Evolutionary conservation across 768 basidiomycete species (phyloP).

Genomic region (Pisolithus tinctorius): DNA sequence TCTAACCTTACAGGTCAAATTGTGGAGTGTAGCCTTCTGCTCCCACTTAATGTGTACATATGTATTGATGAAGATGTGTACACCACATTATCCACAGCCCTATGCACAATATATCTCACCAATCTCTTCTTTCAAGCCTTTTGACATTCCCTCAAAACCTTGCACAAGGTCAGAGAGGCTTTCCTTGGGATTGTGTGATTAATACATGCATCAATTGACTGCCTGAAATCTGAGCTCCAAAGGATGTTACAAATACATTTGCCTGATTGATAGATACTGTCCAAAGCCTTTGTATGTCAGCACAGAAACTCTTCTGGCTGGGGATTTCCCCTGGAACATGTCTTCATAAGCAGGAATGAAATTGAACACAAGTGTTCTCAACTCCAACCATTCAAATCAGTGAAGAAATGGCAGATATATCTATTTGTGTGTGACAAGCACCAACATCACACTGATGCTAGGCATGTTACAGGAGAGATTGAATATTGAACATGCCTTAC

Average conservation of each 20-base stretch:
- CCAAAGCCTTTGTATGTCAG: conserved; percentile 68
- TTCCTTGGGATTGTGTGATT: conserved; percentile 48
- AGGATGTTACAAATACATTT: conserved; percentile 7
- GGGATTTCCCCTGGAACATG: conserved; percentile 34
- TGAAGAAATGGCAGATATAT: background rate
- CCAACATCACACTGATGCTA: no score
- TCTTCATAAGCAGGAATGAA: conserved; percentile 53
- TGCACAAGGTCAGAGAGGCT: conserved; percentile 63
- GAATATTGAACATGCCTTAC: no score
- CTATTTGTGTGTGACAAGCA: no score
- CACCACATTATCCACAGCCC: conserved; percentile 16
- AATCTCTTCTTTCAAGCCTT: conserved; percentile 61
- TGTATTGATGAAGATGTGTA: conserved; percentile 10
- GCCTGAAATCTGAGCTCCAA: conserved; percentile 20
- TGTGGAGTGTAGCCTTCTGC: no score
- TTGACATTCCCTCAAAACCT: conserved; percentile 57
- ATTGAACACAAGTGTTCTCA: conserved; percentile 79
- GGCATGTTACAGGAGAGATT: no score
- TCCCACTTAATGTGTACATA: no score
- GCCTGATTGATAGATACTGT: conserved; percentile 20
- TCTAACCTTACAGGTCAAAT: no score
- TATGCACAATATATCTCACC: conserved; percentile 24
- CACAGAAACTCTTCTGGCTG: conserved; percentile 71
- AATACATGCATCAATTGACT: conserved; percentile 40
- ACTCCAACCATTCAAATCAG: conserved; percentile 42